Conservation (phyloP, 441 rosid genomes). For the Adansonia grandidieri region DNA sequence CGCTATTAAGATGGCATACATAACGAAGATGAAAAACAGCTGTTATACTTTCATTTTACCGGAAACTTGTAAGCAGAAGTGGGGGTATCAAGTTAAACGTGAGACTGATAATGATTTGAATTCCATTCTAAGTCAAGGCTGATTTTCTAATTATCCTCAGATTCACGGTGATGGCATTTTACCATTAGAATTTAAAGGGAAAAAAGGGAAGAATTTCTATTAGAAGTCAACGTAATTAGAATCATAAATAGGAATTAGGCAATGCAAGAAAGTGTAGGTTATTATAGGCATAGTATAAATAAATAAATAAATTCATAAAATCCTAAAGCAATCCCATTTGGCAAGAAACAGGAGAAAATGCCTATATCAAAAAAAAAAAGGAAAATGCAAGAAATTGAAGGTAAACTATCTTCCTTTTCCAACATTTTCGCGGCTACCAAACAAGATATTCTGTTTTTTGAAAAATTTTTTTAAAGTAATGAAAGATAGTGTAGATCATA, state of each 20-base stretch:
- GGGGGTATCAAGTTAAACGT: background rate
- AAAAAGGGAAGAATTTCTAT: background rate
- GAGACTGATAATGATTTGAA: background rate
- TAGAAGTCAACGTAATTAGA: background rate
- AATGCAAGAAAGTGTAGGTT: background rate
- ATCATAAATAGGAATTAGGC: constrained; percentile 16
- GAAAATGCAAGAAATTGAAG: background rate
- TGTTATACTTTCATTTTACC: background rate
- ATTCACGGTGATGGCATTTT: background rate
- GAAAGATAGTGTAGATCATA: background rate
- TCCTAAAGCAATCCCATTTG: background rate
- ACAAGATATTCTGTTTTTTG: background rate
- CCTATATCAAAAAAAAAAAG: background rate
- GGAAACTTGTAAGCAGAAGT: background rate
- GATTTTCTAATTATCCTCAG: background rate
- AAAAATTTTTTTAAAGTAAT: background rate
- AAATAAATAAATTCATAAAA: background rate
- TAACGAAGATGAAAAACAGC: background rate
- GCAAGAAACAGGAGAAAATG: background rate
- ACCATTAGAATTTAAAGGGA: constrained; percentile 7
- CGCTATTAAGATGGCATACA: background rate
- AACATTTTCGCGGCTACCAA: constrained; percentile 26
- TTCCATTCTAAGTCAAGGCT: background rate
- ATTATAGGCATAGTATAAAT: background rate
- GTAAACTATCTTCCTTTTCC: constrained; percentile 1